Evolutionary conservation across 768 basidiomycete genomes (phyloP), one percentile per base, ranked within the genome.

Genomic region (Asterophora parasitica): DNA sequence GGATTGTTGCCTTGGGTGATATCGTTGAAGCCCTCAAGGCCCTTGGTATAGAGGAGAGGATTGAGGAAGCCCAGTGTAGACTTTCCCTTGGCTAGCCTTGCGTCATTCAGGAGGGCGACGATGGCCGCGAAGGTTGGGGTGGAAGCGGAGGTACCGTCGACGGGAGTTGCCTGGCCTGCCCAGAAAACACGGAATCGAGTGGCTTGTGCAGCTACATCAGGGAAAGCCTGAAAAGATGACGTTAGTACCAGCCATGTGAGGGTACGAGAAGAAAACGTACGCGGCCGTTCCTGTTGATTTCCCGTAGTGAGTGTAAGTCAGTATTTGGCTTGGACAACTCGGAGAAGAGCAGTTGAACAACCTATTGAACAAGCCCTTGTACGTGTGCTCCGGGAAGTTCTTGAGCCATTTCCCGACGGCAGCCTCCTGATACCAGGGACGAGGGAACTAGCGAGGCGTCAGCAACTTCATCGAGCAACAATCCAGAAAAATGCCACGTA

Each of bases 151-250:
- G n/a, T n/a, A n/a, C n/a, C n/a, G n/a, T n/a, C 75, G 46, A 80
- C 71, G 1, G 62, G 58, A n/a, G 48, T 50, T 11, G 66, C 26
- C 6, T 38, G 13, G 2, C 81, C 81, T 23, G 58, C 44, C 38
- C 72, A 62, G 61, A 71, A 71, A 36, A 85, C 71, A 11, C 65
- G 61, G 70, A 77, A 86, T 31, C 64, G 59, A 36, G 61, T 56
- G 0, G 72, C 70, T 57, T 83, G 83, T 0, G 85, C 83, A 0
- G 84, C 66, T 30, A 88, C 82, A 53, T 88, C 86, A 9, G 85
- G 86, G 55, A 72, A 69, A 10, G 67, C 85, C 81, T 77, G 49
- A 11, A 33, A 40, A 49, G 19, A 40, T 42, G 43, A 33, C 16
- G 15, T 7, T 6, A 10, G 35, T 26, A n/a, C n/a, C n/a, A 80